A percentile compares a stretch with the other conserved stretches of the same genome.
These are phyloP conservation scores for Drechslerella dactyloides DNA, from an alignment of 2,329 filamentous ascomycete species.

Conservation along the genomic window DNA sequence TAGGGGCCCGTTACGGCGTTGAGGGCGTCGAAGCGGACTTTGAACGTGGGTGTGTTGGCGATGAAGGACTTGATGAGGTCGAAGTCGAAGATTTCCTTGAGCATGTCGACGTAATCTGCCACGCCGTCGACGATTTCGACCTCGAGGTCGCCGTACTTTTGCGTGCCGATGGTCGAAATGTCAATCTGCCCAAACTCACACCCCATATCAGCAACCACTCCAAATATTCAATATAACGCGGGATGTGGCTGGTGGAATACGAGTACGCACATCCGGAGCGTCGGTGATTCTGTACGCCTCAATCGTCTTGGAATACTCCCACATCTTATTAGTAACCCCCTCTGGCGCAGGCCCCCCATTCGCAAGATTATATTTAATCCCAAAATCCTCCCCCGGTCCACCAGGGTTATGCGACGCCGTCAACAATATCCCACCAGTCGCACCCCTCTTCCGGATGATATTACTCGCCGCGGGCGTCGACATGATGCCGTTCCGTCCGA, in stretches of 20 bases:
- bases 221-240: slow-evolving; percentile 3
- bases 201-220: neutral
- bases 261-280: slow-evolving; percentile 71
- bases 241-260: neutral
- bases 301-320: slow-evolving; percentile 84
- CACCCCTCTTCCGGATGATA: slow-evolving; percentile 90
- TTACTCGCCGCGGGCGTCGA: slow-evolving; percentile 96
- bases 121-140: slow-evolving; percentile 95
- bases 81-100: slow-evolving; percentile 99
- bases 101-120: slow-evolving; percentile 87
- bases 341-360: slow-evolving; percentile 97
- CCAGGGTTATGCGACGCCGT: slow-evolving; percentile 98
- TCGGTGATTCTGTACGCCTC: slow-evolving; percentile 90
- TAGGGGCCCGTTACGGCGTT: slow-evolving; percentile 95
- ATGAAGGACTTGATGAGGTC: slow-evolving; percentile 95
- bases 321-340: slow-evolving; percentile 97
- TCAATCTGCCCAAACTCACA: slow-evolving; percentile 61
- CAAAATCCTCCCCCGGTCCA: slow-evolving; percentile 92
- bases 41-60: slow-evolving; percentile 84
- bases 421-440: slow-evolving; percentile 93
- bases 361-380: slow-evolving; percentile 99
- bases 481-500: slow-evolving; percentile 94
- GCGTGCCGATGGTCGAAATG: slow-evolving; percentile 78
- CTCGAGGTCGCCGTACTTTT: slow-evolving; percentile 83
- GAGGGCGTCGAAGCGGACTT: slow-evolving; percentile 93